Base-by-base conservation (phyloP, 495 filamentous ascomycete genomes). In the Margaritispora aquatica region DNA sequence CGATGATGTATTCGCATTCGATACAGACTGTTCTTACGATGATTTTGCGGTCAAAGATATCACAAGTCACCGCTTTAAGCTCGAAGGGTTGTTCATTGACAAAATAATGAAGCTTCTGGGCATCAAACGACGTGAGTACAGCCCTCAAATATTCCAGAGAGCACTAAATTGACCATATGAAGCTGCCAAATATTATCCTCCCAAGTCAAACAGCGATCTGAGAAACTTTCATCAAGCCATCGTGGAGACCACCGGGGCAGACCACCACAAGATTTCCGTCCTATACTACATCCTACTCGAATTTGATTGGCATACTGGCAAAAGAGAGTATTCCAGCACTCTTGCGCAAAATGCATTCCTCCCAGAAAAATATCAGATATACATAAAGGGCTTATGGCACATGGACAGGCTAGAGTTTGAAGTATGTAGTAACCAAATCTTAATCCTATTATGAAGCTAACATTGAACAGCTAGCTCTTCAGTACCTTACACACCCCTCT, bases 231-330 rank as follows among this genome's bases (percentile, higher is more conserved):
- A 90, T 69, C 69, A 78, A 26, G 78, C 81, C 34, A 86, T 94
- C 57, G 77, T 83, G 59, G 71, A 75, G 11, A 76, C 73, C 46
- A 78, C 76, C 21, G 76, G 74, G 36, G 79, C 86, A 23, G 73
- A 83, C 47, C 85, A 88, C 70, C 83, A 89, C 68, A 89, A 91
- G 70, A 82, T 89, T 64, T 87, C 88, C 11, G 77, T 91, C 48
- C 74, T 94, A 55, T 92, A 86, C 73, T 94, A 94, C 72, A 73
- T 94, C 56, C 79, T 92, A 13, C 86, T 88, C 64, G 88, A 92
- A 69, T 79, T 84, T 70, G 84, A 84, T 64, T 74, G 76, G 41
- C 65, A 78, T 7, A 69, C 69, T 23, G 66, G 66, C 22, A 73
- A 71, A n/a, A 70, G 64, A 5, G 75, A 80, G 46, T 66, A 76